Evolutionary conservation across 805 yeast species (phyloP).

Genomic region (Saccharomycopsis sp.): DNA sequence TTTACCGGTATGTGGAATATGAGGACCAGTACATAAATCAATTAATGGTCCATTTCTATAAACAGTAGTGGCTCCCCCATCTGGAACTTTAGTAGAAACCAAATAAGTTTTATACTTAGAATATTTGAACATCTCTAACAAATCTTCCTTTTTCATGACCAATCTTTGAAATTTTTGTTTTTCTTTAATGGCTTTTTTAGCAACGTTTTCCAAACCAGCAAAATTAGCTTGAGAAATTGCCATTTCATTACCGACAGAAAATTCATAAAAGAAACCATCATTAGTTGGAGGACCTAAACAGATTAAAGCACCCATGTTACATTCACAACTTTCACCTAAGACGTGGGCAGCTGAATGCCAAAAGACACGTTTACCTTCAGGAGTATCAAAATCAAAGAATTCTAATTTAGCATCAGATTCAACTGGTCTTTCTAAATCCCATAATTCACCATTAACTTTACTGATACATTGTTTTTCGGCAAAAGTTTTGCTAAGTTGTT

Average conservation of each 20-base stretch:
- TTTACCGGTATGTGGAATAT: slow-evolving; percentile 93
- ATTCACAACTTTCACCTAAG: slow-evolving; percentile 95
- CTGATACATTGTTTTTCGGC: slow-evolving; percentile 85
- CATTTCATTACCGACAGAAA: slow-evolving; percentile 67
- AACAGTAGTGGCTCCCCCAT: slow-evolving; percentile 91
- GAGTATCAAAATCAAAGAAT: slow-evolving; percentile 81
- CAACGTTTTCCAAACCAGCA: slow-evolving; percentile 70
- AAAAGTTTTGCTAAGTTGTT: slow-evolving; percentile 74
- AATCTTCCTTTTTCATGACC: slow-evolving; percentile 83
- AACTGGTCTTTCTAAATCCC: slow-evolving; percentile 94
- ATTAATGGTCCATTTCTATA: slow-evolving; percentile 97
- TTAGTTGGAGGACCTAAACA: slow-evolving; percentile 95
- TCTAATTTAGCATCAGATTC: slow-evolving; percentile 63
- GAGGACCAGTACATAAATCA: slow-evolving; percentile 97
- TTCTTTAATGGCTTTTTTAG: slow-evolving; percentile 85
- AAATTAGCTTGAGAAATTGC: slow-evolving; percentile 79
- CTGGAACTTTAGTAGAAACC: slow-evolving; percentile 83
- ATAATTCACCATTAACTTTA: slow-evolving; percentile 78
- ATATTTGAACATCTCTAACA: slow-evolving; percentile 87
- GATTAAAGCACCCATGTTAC: slow-evolving; percentile 90
- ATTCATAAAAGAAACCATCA: slow-evolving; percentile 96
- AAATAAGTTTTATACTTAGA: slow-evolving; percentile 91
- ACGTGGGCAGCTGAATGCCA: slow-evolving; percentile 99
- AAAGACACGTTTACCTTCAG: slow-evolving; percentile 92
- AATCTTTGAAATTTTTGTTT: slow-evolving; percentile 93